phyloP scores from a whole-genome alignment of 2,329 filamentous ascomycete genomes.

The Pestalotiopsis sp. region DNA sequence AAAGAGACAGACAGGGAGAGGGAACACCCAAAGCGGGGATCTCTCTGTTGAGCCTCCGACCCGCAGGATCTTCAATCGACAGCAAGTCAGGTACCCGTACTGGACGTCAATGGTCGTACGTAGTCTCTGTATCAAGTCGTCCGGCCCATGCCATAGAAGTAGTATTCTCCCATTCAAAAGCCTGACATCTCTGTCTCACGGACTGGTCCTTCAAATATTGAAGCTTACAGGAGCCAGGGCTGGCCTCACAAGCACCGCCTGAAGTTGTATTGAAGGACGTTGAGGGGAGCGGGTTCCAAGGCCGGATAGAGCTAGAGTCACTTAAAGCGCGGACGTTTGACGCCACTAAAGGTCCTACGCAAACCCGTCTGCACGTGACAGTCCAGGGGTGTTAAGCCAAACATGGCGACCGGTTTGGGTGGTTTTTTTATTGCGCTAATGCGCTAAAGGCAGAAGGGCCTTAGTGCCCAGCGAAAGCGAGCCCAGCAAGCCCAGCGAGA shows the following conservation, averaged over 20 bases:
- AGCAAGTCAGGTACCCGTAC: background rate
- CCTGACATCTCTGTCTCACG: background rate
- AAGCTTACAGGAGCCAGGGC: background rate
- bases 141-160: background rate
- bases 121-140: background rate
- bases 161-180: background rate
- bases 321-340: background rate
- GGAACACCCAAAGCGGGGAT: background rate
- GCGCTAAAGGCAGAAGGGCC: background rate
- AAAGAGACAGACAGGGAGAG: background rate
- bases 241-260: background rate
- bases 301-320: conserved; percentile 4
- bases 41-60: background rate
- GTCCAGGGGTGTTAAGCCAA: background rate
- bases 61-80: background rate
- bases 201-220: background rate
- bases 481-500: background rate
- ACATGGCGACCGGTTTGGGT: background rate
- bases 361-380: conserved; percentile 8
- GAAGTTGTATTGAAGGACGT: conserved; percentile 9
- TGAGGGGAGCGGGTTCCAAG: background rate
- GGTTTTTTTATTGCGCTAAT: conserved; percentile 8
- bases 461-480: background rate
- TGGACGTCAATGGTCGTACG: background rate
- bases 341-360: background rate